These are phyloP conservation scores for Aspergillus viridinutans DNA, from an alignment of 2,329 filamentous ascomycete genomes.

Conservation along the genomic window DNA sequence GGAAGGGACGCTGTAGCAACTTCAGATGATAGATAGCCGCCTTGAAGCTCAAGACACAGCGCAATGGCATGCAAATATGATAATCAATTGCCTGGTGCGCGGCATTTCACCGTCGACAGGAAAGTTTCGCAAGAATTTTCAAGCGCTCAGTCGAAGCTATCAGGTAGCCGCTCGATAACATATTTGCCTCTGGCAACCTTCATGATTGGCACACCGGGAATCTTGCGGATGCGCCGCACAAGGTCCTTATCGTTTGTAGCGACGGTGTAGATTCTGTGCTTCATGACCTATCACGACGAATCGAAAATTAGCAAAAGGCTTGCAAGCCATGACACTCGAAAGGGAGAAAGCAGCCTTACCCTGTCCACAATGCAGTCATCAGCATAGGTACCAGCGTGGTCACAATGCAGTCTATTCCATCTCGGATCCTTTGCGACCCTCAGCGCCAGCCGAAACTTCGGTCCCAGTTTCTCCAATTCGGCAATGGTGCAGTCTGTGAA, in stretches of 20 bases:
- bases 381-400: slow-evolving; percentile 83
- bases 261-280: slow-evolving; percentile 73
- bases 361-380: slow-evolving; percentile 80
- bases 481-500: slow-evolving; percentile 81
- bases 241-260: slow-evolving; percentile 68
- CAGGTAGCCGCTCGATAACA: slow-evolving; percentile 85
- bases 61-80: not conserved
- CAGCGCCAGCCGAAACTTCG: slow-evolving; percentile 81
- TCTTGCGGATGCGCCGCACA: slow-evolving; percentile 78
- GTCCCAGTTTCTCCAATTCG: slow-evolving; percentile 83
- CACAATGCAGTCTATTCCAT: slow-evolving; percentile 80
- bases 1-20: not conserved
- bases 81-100: slow-evolving; percentile 48
- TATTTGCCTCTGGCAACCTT: slow-evolving; percentile 87
- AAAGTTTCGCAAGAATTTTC: slow-evolving; percentile 61
- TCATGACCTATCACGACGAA: slow-evolving; percentile 39
- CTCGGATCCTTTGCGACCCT: slow-evolving; percentile 84
- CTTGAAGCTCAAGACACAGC: not conserved
- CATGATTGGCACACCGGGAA: slow-evolving; percentile 66
- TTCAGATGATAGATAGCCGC: not conserved
- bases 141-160: slow-evolving; percentile 62
- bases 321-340: not conserved
- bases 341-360: slow-evolving; percentile 34
- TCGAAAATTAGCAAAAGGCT: not conserved
- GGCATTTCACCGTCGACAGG: slow-evolving; percentile 59